phyloP scores from a whole-genome alignment of 495 filamentous ascomycete genomes.

The Tuber umbilicatum region DNA sequence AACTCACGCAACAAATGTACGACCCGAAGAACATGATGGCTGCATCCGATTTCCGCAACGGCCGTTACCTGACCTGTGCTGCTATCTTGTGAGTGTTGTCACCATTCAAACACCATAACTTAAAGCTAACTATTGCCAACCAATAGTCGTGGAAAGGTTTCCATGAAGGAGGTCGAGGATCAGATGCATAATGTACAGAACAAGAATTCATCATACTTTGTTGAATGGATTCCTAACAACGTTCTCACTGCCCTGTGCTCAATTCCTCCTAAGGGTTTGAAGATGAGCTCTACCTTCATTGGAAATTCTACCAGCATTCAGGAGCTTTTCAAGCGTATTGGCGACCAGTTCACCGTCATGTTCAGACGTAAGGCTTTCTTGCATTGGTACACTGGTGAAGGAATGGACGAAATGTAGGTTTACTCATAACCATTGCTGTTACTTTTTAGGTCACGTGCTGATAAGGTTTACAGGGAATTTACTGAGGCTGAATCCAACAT shows the following conservation, averaged over 20 bases:
- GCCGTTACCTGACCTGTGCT: constrained; percentile 98
- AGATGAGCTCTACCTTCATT: constrained; percentile 99
- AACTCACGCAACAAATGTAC: constrained; percentile 99
- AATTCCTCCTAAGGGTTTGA: constrained; percentile 92
- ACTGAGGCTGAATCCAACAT: constrained; percentile 99
- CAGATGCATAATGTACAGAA: constrained; percentile 99
- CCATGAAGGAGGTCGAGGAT: constrained; percentile 99
- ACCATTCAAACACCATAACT: neutral
- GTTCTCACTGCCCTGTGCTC: constrained; percentile 99
- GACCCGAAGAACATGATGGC: constrained; percentile 99
- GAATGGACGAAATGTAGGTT: constrained; percentile 95
- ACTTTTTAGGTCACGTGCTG: constrained; percentile 8
- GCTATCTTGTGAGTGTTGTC: constrained; percentile 66
- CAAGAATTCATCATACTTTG: constrained; percentile 99
- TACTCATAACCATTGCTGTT: too few species aligned
- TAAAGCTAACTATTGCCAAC: constrained; percentile 40
- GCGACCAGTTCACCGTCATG: constrained; percentile 99
- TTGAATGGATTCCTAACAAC: constrained; percentile 99
- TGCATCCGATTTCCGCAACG: constrained; percentile 98
- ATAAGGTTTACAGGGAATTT: constrained; percentile 58
- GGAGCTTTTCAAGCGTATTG: constrained; percentile 99
- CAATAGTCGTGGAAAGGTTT: constrained; percentile 89
- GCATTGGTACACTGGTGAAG: constrained; percentile 99
- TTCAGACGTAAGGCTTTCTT: constrained; percentile 99
- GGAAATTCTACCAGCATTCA: constrained; percentile 99